Evolutionary conservation across 495 filamentous ascomycete species (phyloP).

Genomic region (Staphylotrichum longicolle): DNA sequence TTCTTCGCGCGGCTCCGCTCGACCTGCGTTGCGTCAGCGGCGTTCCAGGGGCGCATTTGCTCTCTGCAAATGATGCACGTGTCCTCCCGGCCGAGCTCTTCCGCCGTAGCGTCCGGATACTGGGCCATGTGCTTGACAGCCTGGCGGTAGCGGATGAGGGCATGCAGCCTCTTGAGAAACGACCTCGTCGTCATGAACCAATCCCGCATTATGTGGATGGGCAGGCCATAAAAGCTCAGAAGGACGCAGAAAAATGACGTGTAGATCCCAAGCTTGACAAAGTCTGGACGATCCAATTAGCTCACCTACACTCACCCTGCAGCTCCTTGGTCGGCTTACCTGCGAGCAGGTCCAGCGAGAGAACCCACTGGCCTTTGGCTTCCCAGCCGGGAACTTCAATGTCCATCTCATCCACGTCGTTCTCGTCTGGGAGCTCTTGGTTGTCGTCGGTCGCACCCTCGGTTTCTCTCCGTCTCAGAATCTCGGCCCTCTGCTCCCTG

Average conservation of each 20-base stretch:
- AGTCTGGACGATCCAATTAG: conserved; percentile 54
- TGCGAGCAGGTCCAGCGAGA: conserved; percentile 82
- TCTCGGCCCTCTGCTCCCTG: conserved; percentile 59
- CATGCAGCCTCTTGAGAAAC: conserved; percentile 80
- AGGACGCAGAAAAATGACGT: conserved; percentile 89
- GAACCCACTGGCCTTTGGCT: conserved; percentile 88
- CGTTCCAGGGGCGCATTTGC: conserved; percentile 79
- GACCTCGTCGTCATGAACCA: conserved; percentile 90
- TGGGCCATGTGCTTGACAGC: conserved; percentile 87
- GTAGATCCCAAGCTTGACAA: conserved; percentile 86
- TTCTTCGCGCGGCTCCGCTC: conserved; percentile 90
- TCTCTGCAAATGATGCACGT: conserved; percentile 98
- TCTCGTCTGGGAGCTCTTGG: conserved; percentile 60
- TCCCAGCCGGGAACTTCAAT: conserved; percentile 96
- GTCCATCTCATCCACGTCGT: conserved; percentile 87
- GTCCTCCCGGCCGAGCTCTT: conserved; percentile 80
- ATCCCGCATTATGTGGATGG: conserved; percentile 94
- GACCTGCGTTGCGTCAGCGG: conserved; percentile 51
- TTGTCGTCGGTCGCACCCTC: conserved; percentile 43
- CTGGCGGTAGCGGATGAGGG: conserved; percentile 83
- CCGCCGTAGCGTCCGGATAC: conserved; percentile 87
- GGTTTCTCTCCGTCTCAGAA: conserved; percentile 59
- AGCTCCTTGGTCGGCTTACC: conserved; percentile 46
- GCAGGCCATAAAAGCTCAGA: conserved; percentile 87
- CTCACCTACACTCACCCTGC: not conserved